Base-by-base conservation (phyloP, 2,329 filamentous ascomycete genomes). In the Phialemoniopsis sp. region DNA sequence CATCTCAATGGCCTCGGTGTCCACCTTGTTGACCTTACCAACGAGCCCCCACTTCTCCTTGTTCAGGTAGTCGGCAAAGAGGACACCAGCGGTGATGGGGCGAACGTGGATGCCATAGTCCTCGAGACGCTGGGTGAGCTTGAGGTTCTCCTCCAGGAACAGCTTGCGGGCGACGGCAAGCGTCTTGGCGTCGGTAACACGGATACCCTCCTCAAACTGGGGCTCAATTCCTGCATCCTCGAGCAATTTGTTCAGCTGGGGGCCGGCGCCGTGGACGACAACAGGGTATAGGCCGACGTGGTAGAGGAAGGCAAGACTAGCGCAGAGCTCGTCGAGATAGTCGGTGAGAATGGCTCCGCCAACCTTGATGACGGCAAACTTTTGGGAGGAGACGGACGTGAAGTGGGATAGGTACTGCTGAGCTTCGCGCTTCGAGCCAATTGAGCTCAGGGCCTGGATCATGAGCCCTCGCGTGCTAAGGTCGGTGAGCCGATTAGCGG, bases 381-480 rank as follows among this genome's bases (percentile, higher is more conserved):
- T 89, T 70, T 97, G 90, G 29, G 89, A 95, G 33, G 89, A 93
- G 46, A 96, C 90, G 28, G 90, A 95, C 52, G 86, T 93, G 74
- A 98, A 98, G 62, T 97, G 89, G 50, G 90, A 93, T 43, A 97
- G 82, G 66, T 97, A 97, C 66, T 97, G 91, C 72, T 96, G 88
- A 47, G 94, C 89, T 70, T 98, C 91, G 45, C 91, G 78, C 77
- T 94, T 95, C 47, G 89, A 95, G 46, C 89, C 91, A 61, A 97
- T 94, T 67, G 91, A 95, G 70, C 89, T 95, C 52, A 97, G 76
- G 44, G 95, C 78, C 68, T 91, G 88, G 56, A 94, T 85, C 47
- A 95, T 89, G 40, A 89, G 90, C 34, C 84, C 84, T 43, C 87
- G 78, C 33, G 86, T 89, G 41, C 76, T 80, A 43, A 77, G 73